A percentile compares a stretch with the other conserved stretches of the same genome.
These are phyloP conservation scores for Phialemoniopsis sp. DNA, from an alignment of 2,329 filamentous ascomycete genomes.

Conservation along the genomic window DNA sequence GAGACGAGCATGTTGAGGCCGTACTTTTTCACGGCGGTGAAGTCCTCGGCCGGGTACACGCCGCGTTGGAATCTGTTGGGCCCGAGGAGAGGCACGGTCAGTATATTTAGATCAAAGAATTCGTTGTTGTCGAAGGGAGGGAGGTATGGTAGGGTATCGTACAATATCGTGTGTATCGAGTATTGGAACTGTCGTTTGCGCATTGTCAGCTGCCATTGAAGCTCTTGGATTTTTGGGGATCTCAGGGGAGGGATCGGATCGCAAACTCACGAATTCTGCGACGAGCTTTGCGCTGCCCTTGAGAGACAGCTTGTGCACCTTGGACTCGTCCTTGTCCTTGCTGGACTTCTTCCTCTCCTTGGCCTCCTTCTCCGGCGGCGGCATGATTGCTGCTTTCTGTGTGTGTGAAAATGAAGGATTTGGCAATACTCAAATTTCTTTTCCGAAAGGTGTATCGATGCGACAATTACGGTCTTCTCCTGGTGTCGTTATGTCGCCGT, in stretches of 20 bases:
- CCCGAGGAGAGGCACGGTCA: background rate
- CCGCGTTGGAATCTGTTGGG: conserved; percentile 72
- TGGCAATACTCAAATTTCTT: no score
- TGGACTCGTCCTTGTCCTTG: conserved; percentile 68
- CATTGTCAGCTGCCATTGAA: background rate
- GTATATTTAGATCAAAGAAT: no score
- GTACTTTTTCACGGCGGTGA: conserved; percentile 98
- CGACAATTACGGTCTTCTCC: no score
- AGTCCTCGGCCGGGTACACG: conserved; percentile 91
- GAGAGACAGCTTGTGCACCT: conserved; percentile 90
- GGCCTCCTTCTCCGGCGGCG: conserved; percentile 2
- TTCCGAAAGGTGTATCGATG: no score
- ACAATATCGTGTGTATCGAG: conserved; percentile 96
- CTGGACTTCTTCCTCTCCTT: conserved; percentile 1
- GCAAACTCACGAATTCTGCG: conserved; percentile 90
- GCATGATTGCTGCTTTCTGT: background rate
- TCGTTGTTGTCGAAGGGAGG: background rate
- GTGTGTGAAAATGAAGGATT: no score
- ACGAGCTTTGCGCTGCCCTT: conserved; percentile 83
- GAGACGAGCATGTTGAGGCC: conserved; percentile 98
- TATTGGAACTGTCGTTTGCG: conserved; percentile 72
- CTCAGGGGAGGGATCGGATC: no score
- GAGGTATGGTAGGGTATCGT: conserved; percentile 23
- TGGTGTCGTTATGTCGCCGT: no score
- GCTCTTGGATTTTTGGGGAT: conserved; percentile 8